Evolutionary conservation across 2,329 filamentous ascomycete genomes (phyloP).

Genomic region (Calonectria crousiana): DNA sequence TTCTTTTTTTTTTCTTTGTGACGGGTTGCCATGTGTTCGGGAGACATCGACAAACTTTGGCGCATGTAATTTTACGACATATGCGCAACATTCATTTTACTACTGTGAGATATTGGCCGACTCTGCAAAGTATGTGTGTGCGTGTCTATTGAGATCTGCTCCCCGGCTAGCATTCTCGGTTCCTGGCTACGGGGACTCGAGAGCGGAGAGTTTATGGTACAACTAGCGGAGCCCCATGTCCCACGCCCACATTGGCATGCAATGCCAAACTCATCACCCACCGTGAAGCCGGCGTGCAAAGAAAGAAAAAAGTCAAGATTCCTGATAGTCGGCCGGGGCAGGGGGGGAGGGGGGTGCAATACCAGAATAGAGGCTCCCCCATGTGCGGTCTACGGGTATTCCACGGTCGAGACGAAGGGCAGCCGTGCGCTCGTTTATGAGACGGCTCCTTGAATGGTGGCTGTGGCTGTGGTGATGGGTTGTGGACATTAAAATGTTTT

Average conservation of each 20-base stretch:
- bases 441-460: slow-evolving; percentile 18
- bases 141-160: background rate
- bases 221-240: slow-evolving; percentile 12
- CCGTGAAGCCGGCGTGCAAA: slow-evolving; percentile 4
- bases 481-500: slow-evolving; percentile 3
- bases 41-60: background rate
- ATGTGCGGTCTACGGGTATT: slow-evolving; percentile 23
- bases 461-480: background rate
- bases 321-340: background rate
- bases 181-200: slow-evolving; percentile 28
- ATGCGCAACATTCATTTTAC: background rate
- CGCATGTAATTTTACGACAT: background rate
- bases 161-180: slow-evolving; percentile 20
- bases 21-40: slow-evolving; percentile 4
- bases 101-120: background rate
- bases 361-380: slow-evolving; percentile 13
- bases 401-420: slow-evolving; percentile 8
- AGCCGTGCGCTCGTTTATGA: slow-evolving; percentile 3
- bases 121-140: background rate
- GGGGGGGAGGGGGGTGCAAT: background rate
- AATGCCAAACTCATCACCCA: slow-evolving; percentile 16
- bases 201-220: background rate
- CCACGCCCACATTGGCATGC: slow-evolving; percentile 33
- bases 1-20: background rate
- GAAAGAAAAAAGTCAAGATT: background rate